Evolutionary conservation across 2,329 filamentous ascomycete species (phyloP).

Genomic region (Madurella fahalii): DNA sequence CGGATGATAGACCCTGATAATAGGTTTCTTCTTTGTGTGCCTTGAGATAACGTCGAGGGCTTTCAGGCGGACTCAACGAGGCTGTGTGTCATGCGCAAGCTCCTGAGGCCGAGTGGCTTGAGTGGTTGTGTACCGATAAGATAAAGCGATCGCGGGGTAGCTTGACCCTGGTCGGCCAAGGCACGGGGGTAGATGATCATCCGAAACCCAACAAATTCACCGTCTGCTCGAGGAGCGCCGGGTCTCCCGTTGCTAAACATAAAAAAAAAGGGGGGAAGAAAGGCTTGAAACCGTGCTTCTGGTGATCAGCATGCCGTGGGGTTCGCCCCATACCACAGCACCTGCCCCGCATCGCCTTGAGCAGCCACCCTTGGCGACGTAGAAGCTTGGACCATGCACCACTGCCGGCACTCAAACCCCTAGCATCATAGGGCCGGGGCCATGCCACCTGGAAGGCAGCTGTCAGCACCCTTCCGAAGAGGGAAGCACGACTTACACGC

Average conservation of each 20-base stretch:
- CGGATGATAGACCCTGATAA: not conserved
- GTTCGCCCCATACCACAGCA: no score
- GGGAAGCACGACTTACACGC: conserved; percentile 12
- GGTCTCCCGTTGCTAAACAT: no score
- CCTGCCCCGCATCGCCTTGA: no score
- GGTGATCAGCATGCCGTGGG: no score
- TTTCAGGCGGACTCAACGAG: not conserved
- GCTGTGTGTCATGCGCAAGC: conserved; percentile 7
- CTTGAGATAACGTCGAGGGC: not conserved
- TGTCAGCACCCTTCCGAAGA: not conserved
- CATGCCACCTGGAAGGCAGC: conserved; percentile 3
- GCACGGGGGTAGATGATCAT: no score
- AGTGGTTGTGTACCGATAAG: conserved; percentile 16
- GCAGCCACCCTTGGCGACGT: no score
- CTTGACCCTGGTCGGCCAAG: not conserved
- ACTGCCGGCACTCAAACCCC: no score
- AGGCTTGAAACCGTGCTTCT: no score
- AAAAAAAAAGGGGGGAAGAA: no score
- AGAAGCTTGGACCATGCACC: no score
- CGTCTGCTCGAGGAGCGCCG: no score
- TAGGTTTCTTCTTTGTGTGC: not conserved
- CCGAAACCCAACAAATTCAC: no score
- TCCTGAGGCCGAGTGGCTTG: conserved; percentile 1
- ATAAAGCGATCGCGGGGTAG: conserved; percentile 23
- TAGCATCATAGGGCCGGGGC: not conserved